Evolutionary conservation across 768 basidiomycete genomes (phyloP).

Genomic region (Collybiopsis luxurians): DNA sequence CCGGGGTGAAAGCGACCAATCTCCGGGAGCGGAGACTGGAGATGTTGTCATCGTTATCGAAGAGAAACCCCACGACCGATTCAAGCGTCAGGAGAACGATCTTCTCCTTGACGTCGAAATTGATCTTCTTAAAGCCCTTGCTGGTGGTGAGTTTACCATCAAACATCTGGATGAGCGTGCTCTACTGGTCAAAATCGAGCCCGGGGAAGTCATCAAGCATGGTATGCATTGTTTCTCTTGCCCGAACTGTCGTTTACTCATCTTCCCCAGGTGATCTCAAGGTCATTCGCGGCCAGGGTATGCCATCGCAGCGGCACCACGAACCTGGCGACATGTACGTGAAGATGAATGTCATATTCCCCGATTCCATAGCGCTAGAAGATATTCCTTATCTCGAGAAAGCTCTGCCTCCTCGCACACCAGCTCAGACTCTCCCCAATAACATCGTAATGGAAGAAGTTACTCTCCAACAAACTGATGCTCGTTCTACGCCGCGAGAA

Average conservation of each 20-base stretch:
- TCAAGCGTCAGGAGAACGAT: slow-evolving; percentile 87
- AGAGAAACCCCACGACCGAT: slow-evolving; percentile 87
- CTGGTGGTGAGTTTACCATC: slow-evolving; percentile 86
- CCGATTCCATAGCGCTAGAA: slow-evolving; percentile 69
- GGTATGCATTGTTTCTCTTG: slow-evolving; percentile 48
- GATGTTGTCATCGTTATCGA: slow-evolving; percentile 94
- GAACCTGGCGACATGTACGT: slow-evolving; percentile 93
- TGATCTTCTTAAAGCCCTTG: slow-evolving; percentile 91
- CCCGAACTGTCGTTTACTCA: background rate
- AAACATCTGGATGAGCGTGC: slow-evolving; percentile 93
- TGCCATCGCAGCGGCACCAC: slow-evolving; percentile 98
- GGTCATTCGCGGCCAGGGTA: slow-evolving; percentile 91
- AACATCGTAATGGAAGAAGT: slow-evolving; percentile 79
- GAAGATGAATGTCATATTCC: slow-evolving; percentile 86
- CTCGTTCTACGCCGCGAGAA: slow-evolving; percentile 48
- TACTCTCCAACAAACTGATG: slow-evolving; percentile 74
- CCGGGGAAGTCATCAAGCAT: slow-evolving; percentile 91
- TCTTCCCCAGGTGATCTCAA: slow-evolving; percentile 71
- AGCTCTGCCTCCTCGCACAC: slow-evolving; percentile 78
- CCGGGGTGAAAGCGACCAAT: slow-evolving; percentile 89
- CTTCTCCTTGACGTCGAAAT: slow-evolving; percentile 85
- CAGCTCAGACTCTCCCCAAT: slow-evolving; percentile 67
- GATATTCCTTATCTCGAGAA: slow-evolving; percentile 73
- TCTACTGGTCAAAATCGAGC: slow-evolving; percentile 76
- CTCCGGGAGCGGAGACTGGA: slow-evolving; percentile 84